Evolutionary conservation across 1,284 basidiomycete genomes (phyloP).

Genomic region (Cutaneotrichosporon daszewskae): DNA sequence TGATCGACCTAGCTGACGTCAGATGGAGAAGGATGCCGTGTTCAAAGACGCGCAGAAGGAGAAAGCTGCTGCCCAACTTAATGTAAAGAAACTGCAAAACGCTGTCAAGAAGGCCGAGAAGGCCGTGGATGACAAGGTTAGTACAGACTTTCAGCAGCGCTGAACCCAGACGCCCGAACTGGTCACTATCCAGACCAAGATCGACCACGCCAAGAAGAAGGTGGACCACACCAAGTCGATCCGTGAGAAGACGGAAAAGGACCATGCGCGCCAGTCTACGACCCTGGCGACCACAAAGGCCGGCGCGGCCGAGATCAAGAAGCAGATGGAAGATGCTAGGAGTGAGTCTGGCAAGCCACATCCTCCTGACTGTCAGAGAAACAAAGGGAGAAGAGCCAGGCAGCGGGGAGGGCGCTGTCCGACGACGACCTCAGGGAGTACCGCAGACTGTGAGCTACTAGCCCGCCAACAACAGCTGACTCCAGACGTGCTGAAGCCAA

Average conservation of each 20-base stretch:
- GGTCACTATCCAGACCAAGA: slow-evolving; percentile 75
- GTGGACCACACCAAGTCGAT: slow-evolving; percentile 62
- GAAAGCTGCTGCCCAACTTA: slow-evolving; percentile 69
- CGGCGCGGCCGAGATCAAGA: slow-evolving; percentile 64
- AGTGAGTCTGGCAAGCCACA: slow-evolving; percentile 49
- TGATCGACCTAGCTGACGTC: slow-evolving; percentile 3
- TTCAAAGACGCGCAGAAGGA: slow-evolving; percentile 70
- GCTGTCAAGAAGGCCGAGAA: slow-evolving; percentile 76
- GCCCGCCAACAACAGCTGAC: slow-evolving; percentile 38
- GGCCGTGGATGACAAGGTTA: slow-evolving; percentile 71
- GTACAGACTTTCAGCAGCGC: too few species aligned
- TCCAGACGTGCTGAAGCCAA: slow-evolving; percentile 57
- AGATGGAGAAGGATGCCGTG: slow-evolving; percentile 53
- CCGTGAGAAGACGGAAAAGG: slow-evolving; percentile 62
- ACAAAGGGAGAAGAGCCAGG: slow-evolving; percentile 64
- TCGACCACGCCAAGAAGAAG: slow-evolving; percentile 76
- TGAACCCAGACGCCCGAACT: slow-evolving; percentile 81
- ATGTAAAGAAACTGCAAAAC: slow-evolving; percentile 68
- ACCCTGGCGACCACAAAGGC: slow-evolving; percentile 58
- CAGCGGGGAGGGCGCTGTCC: slow-evolving; percentile 67
- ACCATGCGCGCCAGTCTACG: slow-evolving; percentile 60
- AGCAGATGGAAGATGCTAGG: slow-evolving; percentile 69
- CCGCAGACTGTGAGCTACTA: slow-evolving; percentile 70
- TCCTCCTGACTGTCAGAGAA: slow-evolving; percentile 54
- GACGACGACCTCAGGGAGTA: slow-evolving; percentile 85